Base-by-base conservation (phyloP, 1,284 basidiomycete genomes). In the Inonotus hispidus region DNA sequence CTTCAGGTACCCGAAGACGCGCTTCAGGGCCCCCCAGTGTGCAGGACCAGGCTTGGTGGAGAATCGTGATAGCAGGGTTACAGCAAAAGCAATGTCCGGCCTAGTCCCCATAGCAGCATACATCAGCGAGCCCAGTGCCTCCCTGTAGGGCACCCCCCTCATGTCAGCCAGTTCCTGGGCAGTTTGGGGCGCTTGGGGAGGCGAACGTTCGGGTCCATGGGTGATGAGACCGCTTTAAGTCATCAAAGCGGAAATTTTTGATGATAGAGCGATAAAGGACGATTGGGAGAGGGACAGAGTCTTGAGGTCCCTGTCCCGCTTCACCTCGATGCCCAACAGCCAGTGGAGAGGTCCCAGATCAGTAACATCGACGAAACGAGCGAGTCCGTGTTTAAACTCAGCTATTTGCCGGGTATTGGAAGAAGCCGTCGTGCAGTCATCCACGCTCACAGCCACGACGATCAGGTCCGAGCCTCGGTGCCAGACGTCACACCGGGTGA, bases 81-180 rank as follows among this genome's bases (percentile, higher is more conserved):
- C 52, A 2, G 64, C 50, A 45, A 59, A 65, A 13, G 58, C 60
- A 14, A 67, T 63, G 45, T 66, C 62, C 13, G 66, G 66, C 14
- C 68, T 25, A 3, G 73, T 75, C 0, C 66, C 67, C 6, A 73
- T 56, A 5, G 67, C 69, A 5, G 70, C 69, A 55, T 74, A 74
- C 67, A 72, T 71, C 41, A 76, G 63, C 1, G 68, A 69, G 0
- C 73, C 71, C 3, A 75, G 56, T 13, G 67, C 69, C 60, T 65
- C 60, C 41, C 47, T 60, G 64, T 71, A 71, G 6, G 69, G 74
- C 0, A 70, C 62, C 54, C 72, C 65, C 0, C 60, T 61, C 71
- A 73, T 74, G 2, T 45, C 56, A 1, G 65, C 62, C 53, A 59
- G 39, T 29, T 73, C 68, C 8, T 56, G 21, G 13, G 64, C 64